Evolutionary conservation across 306 rosid species (phyloP).

Genomic region (Prunus davidiana): DNA sequence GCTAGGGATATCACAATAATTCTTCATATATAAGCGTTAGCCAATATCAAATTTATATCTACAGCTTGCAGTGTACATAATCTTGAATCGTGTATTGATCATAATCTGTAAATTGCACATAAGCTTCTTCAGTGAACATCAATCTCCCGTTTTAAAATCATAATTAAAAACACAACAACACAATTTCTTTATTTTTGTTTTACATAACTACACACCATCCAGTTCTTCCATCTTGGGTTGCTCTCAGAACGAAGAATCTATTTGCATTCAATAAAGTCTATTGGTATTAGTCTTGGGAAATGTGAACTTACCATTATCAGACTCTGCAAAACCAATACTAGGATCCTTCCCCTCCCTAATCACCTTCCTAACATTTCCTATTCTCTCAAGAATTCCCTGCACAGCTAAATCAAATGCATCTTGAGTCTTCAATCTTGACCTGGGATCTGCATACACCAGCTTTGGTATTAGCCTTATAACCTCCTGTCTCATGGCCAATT

Average conservation of each 20-base stretch:
- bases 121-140: no score
- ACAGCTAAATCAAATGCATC: conserved; percentile 85
- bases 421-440: conserved; percentile 39
- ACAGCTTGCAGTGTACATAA: no score
- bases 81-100: no score
- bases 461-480: conserved; percentile 58
- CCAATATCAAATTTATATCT: no score
- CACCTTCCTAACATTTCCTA: conserved; percentile 53
- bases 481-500: conserved; percentile 63
- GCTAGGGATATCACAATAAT: no score
- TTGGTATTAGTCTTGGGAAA: conserved; percentile 34
- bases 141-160: no score
- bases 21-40: no score
- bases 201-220: no score
- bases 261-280: not conserved
- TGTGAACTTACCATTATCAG: conserved; percentile 60
- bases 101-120: no score
- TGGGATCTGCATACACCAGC: conserved; percentile 72
- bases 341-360: conserved; percentile 74
- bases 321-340: conserved; percentile 79
- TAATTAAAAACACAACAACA: no score
- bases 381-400: conserved; percentile 64
- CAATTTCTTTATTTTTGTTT: no score
- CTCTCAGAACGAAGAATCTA: not conserved
- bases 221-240: no score